Base-by-base conservation (phyloP, 2,329 filamentous ascomycete genomes). In the Aspergillus aculeatus region DNA sequence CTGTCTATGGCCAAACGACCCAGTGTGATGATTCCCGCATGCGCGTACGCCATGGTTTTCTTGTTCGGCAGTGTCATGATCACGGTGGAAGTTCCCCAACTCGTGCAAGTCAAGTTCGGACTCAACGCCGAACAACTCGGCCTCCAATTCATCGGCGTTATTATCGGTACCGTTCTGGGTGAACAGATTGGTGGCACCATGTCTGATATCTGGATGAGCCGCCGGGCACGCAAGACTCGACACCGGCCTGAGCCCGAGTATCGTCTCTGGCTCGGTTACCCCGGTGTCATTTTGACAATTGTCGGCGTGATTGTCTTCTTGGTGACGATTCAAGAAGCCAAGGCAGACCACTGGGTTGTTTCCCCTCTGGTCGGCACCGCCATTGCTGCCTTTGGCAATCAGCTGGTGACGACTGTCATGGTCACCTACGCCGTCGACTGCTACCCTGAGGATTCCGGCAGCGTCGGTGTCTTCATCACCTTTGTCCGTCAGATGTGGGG, bases 381-480 rank as follows among this genome's bases (percentile, higher is more conserved):
- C 2, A 80, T 84, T 58, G 77, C 76, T 0, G 81, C 80, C 0
- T 81, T 78, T 9, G 85, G 85, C 0, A 87, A 86, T 62, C 86
- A 88, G 72, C 80, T 88, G 31, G 79, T 88, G 16, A 87, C 85
- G 0, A 87, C 86, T 0, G 82, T 87, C 1, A 69, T 86, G 60
- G 81, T 86, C 49, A 88, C 86, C 0, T 88, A 74, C 67, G 81
- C 84, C 0, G 80, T 88, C 1, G 85, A 88, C 66, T 84, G 82
- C 64, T 82, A 84, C 63, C 79, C 77, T 0, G 74, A 82, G 38
- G 81, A 86, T 54, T 78, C 83, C 0, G 82, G 80, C 2, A 82
- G 80, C 55, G 78, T 87, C 16, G 85, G 85, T 21, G 85, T 87
- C 0, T 86, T 86, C 61, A 80, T 87, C 66, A 86, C 80, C 1